phyloP scores from a whole-genome alignment of 1,284 basidiomycete species.

The Ganoderma sp. region DNA sequence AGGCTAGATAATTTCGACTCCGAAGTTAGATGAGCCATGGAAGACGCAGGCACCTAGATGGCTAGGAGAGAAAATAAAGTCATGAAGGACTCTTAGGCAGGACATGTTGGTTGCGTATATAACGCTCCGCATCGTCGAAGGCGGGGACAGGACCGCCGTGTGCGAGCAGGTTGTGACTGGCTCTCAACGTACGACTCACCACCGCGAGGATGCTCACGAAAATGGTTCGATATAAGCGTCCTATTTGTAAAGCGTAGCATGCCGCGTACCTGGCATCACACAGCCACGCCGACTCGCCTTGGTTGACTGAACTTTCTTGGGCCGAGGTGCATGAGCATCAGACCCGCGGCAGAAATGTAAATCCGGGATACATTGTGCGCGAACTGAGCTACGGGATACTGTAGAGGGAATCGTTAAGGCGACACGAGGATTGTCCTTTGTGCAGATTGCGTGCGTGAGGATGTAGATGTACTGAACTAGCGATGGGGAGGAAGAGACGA shows the following conservation, averaged over 20 bases:
- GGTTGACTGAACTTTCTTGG: not conserved
- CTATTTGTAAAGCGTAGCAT: not conserved
- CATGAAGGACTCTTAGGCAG: not conserved
- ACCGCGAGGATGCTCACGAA: not conserved
- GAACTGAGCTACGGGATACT: not conserved
- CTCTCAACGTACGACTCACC: slow-evolving; percentile 1
- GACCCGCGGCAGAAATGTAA: not conserved
- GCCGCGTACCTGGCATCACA: not conserved
- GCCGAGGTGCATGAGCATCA: not conserved
- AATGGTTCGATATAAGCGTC: not conserved
- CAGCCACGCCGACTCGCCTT: not conserved
- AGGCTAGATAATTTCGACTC: slow-evolving; percentile 40
- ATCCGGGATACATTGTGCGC: slow-evolving; percentile 2
- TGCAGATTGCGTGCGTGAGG: not conserved
- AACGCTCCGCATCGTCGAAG: not conserved
- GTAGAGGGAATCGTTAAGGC: not conserved
- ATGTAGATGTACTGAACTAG: not conserved
- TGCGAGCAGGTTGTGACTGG: not conserved
- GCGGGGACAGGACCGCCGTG: not conserved
- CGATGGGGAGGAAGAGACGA: not conserved
- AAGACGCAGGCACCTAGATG: not conserved
- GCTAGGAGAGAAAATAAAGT: not conserved
- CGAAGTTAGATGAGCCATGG: slow-evolving; percentile 16
- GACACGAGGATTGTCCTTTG: not conserved
- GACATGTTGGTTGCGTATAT: not conserved